Evolutionary conservation across 2,329 filamentous ascomycete genomes (phyloP).

Genomic region (Fusarium pseudograminearum): DNA sequence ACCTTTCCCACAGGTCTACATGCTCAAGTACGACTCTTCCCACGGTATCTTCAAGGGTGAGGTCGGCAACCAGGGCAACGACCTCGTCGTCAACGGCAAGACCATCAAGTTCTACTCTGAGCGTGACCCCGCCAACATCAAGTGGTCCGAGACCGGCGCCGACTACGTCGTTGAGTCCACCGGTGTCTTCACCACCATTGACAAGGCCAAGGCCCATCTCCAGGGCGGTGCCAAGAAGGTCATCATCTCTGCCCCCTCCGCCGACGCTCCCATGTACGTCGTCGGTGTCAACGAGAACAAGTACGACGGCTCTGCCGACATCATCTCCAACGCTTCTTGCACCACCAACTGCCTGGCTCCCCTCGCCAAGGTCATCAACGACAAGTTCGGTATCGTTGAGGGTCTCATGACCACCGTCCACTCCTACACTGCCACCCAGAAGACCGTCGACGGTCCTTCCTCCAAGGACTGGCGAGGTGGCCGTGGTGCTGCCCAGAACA

Average conservation of each 20-base stretch:
- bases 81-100: constrained; percentile 94
- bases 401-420: constrained; percentile 99
- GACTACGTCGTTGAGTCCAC: constrained; percentile 98
- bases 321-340: constrained; percentile 99
- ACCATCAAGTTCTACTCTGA: constrained; percentile 93
- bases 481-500: constrained; percentile 98
- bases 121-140: constrained; percentile 89
- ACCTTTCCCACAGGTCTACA: constrained; percentile 80
- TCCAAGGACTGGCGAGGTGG: constrained; percentile 99
- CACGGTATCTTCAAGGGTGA: constrained; percentile 97
- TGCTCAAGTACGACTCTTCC: constrained; percentile 99
- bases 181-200: constrained; percentile 98
- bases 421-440: constrained; percentile 99
- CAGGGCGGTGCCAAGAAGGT: constrained; percentile 99
- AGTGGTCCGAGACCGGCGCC: constrained; percentile 88
- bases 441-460: constrained; percentile 98
- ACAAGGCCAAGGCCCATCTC: constrained; percentile 95
- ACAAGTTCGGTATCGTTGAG: constrained; percentile 97
- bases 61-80: constrained; percentile 76
- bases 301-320: constrained; percentile 90
- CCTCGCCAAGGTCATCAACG: constrained; percentile 98
- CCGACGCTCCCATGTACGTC: constrained; percentile 99
- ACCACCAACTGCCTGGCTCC: constrained; percentile 99
- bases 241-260: constrained; percentile 90
- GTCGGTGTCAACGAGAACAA: constrained; percentile 98